These are phyloP conservation scores for Nitzschia sp. DNA, from an alignment of 108 stramenopile species.

Conservation along the genomic window DNA sequence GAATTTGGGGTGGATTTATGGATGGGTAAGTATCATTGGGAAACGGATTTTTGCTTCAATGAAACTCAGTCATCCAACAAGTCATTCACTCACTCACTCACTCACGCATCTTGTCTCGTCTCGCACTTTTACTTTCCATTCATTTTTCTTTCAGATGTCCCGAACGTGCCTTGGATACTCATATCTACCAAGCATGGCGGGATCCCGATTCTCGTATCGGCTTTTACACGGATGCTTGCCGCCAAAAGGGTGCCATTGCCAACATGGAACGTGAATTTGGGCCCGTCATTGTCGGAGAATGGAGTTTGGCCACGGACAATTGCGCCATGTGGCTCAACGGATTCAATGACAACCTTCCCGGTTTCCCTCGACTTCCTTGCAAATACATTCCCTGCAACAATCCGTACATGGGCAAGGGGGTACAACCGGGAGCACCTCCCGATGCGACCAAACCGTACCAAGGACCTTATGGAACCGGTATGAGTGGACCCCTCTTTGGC, in stretches of 20 bases:
- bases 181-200: conserved; percentile 93
- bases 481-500: conserved; percentile 71
- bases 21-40: conserved; percentile 62
- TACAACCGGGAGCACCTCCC: conserved; percentile 88
- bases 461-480: conserved; percentile 90
- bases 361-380: conserved; percentile 81
- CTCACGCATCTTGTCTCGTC: neutral
- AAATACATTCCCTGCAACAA: conserved; percentile 78
- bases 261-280: conserved; percentile 84
- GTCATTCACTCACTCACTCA: too few species aligned
- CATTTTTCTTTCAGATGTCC: conserved; percentile 50
- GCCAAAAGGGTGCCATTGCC: conserved; percentile 66
- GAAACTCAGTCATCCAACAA: too few species aligned
- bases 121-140: neutral
- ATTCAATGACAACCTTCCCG: conserved; percentile 88
- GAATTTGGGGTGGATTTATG: conserved; percentile 93
- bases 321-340: conserved; percentile 95
- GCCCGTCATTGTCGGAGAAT: conserved; percentile 91
- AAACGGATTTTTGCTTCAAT: too few species aligned
- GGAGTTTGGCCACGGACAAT: conserved; percentile 89
- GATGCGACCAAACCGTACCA: conserved; percentile 68
- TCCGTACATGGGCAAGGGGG: conserved; percentile 83
- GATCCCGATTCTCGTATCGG: conserved; percentile 74
- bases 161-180: conserved; percentile 88
- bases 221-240: conserved; percentile 84